Evolutionary conservation across 2,329 filamentous ascomycete species (phyloP).

Genomic region (Cercospora sojina): DNA sequence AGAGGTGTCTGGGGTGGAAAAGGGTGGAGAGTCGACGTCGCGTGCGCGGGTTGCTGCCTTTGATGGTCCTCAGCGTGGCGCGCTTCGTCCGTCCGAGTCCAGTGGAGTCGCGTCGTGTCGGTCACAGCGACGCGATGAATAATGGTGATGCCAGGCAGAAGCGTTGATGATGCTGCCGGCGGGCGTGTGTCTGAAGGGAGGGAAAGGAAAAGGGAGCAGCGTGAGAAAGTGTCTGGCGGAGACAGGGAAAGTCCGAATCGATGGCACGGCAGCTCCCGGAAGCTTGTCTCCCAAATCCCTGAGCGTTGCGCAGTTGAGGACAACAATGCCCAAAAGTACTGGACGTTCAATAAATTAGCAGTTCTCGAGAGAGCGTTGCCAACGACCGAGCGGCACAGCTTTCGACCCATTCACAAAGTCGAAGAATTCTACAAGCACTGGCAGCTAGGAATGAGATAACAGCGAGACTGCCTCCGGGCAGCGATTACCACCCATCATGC

Average conservation of each 20-base stretch:
- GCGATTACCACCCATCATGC: conserved; percentile 39
- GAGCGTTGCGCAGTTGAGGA: background rate
- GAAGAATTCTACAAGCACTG: background rate
- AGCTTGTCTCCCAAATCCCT: conserved; percentile 1
- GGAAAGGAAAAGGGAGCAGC: background rate
- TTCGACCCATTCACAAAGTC: background rate
- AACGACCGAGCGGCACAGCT: background rate
- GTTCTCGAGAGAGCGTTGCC: background rate
- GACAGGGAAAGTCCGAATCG: background rate
- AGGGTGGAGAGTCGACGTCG: conserved; percentile 11
- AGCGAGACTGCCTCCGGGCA: conserved; percentile 28
- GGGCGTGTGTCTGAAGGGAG: conserved; percentile 4
- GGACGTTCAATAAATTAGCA: background rate
- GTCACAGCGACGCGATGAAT: conserved; percentile 3
- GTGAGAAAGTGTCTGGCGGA: background rate
- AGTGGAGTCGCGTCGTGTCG: background rate
- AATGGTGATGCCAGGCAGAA: conserved; percentile 11
- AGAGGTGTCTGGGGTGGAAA: conserved; percentile 3
- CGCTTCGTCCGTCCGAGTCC: conserved; percentile 8
- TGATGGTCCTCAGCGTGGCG: conserved; percentile 13
- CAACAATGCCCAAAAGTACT: conserved; percentile 2
- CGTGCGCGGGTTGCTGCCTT: conserved; percentile 16
- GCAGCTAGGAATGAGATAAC: conserved; percentile 22
- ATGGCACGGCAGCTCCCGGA: background rate
- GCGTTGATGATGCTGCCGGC: conserved; percentile 20